A percentile compares a stretch with the other conserved stretches of the same genome.
Evolutionary conservation across 768 basidiomycete species (phyloP).

Genomic region (Leccinum imitatum): DNA sequence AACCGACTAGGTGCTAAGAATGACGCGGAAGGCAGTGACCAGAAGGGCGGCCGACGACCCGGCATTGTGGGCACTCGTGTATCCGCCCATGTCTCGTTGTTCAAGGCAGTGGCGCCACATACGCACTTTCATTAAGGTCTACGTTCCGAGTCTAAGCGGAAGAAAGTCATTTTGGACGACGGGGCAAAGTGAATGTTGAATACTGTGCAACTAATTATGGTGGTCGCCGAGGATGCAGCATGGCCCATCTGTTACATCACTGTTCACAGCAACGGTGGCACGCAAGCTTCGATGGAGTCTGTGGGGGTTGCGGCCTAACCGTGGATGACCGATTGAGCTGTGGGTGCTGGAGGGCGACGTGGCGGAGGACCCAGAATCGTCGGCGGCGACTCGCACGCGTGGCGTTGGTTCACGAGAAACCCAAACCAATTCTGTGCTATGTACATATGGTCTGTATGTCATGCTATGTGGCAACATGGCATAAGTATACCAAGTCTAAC

Average conservation of each 20-base stretch:
- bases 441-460: background rate
- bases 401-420: background rate
- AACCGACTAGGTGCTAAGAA: background rate
- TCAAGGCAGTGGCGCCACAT: background rate
- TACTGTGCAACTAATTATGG: background rate
- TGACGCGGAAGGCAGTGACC: background rate
- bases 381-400: no score
- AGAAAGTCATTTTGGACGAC: background rate
- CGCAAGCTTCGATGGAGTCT: no score
- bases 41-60: background rate
- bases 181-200: background rate
- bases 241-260: conserved; percentile 4
- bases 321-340: no score
- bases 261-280: background rate
- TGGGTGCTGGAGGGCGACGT: background rate
- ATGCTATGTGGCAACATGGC: background rate
- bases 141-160: background rate
- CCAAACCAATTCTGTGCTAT: background rate
- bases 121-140: background rate
- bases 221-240: background rate
- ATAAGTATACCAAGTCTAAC: background rate
- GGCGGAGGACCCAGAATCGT: background rate
- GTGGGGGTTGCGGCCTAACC: no score
- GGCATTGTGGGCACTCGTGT: background rate
- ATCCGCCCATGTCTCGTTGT: background rate